Percentiles rank a stretch among this genome's conserved stretches.
Conservation (phyloP, 2,329 filamentous ascomycete species). For the Mycosphaerelloides madeirae region DNA sequence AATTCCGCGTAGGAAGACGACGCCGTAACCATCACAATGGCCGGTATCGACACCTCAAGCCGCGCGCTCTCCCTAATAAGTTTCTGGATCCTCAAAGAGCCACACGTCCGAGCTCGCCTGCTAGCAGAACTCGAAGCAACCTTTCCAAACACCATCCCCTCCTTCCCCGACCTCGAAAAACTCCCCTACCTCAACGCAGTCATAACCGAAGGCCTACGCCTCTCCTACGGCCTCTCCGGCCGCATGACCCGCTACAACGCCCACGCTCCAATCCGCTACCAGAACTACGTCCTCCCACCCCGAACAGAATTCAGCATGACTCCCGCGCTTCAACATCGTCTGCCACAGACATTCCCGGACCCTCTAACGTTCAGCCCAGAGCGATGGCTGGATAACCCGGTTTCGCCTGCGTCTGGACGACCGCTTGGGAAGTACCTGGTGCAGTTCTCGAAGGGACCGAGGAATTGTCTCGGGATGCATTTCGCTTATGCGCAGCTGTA, state of each 20-base stretch:
- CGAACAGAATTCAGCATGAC: conserved; percentile 12
- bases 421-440: conserved; percentile 1
- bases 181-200: conserved; percentile 15
- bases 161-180: conserved; percentile 12
- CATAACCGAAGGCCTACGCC: conserved; percentile 13
- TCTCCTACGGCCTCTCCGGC: conserved; percentile 18
- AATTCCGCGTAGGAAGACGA: neutral
- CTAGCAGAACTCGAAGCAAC: conserved; percentile 34
- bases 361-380: conserved; percentile 12
- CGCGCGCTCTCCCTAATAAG: conserved; percentile 39
- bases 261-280: conserved; percentile 8
- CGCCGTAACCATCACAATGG: conserved; percentile 24
- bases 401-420: neutral
- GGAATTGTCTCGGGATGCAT: conserved; percentile 24
- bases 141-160: conserved; percentile 10
- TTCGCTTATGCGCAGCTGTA: conserved; percentile 21
- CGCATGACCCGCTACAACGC: conserved; percentile 5
- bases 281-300: conserved; percentile 14
- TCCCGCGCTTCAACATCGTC: neutral
- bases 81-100: conserved; percentile 38
- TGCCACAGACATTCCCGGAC: conserved; percentile 9
- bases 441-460: conserved; percentile 29
- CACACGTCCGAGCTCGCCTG: conserved; percentile 32
- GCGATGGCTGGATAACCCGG: conserved; percentile 12
- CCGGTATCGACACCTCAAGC: conserved; percentile 43